A percentile compares a stretch with the other conserved stretches of the same genome.
Conservation (phyloP, 805 yeast species). For the Brettanomyces naardenensis region DNA sequence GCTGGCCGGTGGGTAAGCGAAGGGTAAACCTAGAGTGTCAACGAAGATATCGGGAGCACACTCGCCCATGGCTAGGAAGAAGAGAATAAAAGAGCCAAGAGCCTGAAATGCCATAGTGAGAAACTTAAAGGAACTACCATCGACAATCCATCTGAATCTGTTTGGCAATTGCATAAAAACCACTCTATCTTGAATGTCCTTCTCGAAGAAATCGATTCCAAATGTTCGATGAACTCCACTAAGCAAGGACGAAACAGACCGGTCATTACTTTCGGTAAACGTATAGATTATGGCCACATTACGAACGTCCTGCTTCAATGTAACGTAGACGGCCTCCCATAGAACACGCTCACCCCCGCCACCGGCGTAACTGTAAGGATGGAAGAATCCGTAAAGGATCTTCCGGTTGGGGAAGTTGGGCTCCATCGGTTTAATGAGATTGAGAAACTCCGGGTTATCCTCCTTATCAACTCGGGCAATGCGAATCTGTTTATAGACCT, state of each 20-base stretch:
- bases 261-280: conserved; percentile 19
- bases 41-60: conserved; percentile 84
- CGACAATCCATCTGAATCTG: conserved; percentile 45
- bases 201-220: conserved; percentile 20
- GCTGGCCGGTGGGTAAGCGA: conserved; percentile 62
- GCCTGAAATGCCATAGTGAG: conserved; percentile 87
- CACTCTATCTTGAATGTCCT: conserved; percentile 19
- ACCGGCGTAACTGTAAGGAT: conserved; percentile 91
- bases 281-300: conserved; percentile 62
- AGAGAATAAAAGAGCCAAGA: conserved; percentile 62
- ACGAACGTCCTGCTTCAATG: conserved; percentile 39
- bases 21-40: conserved; percentile 94
- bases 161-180: conserved; percentile 25
- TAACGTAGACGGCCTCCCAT: conserved; percentile 85
- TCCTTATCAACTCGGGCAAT: conserved; percentile 22
- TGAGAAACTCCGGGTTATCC: conserved; percentile 14
- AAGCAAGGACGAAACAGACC: conserved; percentile 19
- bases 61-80: conserved; percentile 59
- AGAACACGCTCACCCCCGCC: conserved; percentile 98
- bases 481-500: conserved; percentile 12
- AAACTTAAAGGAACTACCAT: conserved; percentile 64
- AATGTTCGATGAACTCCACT: conserved; percentile 18
- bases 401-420: conserved; percentile 30
- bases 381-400: conserved; percentile 76
- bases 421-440: conserved; percentile 17